Evolutionary conservation across 768 basidiomycete genomes (phyloP).

Genomic region (Termitomyces heimii): DNA sequence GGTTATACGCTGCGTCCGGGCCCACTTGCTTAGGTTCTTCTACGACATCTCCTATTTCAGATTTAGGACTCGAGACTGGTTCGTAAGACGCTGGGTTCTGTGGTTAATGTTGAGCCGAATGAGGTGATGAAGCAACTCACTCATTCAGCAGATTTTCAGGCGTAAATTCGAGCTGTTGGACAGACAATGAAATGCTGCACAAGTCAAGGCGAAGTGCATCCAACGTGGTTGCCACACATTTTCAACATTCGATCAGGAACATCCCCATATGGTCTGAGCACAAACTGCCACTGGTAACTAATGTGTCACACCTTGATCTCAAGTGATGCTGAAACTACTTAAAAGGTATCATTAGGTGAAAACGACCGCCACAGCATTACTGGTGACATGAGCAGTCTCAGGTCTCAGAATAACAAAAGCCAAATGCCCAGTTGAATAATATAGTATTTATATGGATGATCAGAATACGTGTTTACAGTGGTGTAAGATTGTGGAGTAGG

Average conservation of each 20-base stretch:
- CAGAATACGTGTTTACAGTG: background rate
- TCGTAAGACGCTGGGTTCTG: background rate
- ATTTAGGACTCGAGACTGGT: constrained; percentile 6
- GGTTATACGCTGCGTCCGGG: background rate
- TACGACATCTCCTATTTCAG: background rate
- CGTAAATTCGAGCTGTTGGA: background rate
- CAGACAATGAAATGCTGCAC: background rate
- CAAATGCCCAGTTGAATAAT: background rate
- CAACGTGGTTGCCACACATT: too few species aligned
- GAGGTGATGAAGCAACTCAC: background rate
- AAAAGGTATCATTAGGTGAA: too few species aligned
- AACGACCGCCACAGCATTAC: background rate
- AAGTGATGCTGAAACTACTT: too few species aligned
- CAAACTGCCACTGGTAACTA: too few species aligned
- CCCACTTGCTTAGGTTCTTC: background rate
- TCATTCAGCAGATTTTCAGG: background rate
- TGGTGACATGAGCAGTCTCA: background rate
- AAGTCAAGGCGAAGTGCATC: too few species aligned
- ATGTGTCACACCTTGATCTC: too few species aligned
- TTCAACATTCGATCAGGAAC: too few species aligned
- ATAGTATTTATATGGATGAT: background rate
- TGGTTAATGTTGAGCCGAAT: background rate
- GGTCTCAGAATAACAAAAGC: background rate
- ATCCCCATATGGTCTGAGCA: too few species aligned
- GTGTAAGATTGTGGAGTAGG: background rate